Evolutionary conservation across 2,329 filamentous ascomycete genomes (phyloP), one percentile per base, ranked within the genome.

Genomic region (Fusarium tanahbumbuense): DNA sequence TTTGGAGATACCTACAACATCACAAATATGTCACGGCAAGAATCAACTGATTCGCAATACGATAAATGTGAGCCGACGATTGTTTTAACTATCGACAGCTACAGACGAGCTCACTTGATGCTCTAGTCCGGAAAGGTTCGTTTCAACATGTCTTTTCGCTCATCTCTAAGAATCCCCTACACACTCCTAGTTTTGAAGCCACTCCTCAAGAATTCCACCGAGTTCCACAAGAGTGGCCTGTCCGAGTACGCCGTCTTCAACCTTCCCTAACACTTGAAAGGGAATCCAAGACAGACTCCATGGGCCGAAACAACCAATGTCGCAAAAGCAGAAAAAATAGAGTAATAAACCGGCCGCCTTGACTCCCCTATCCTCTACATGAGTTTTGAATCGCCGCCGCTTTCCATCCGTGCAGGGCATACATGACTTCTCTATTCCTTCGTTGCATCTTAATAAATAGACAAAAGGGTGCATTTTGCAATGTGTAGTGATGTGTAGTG

Each of bases 401-500:
- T 75, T 73, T 73, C 73, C 71, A 77, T 76, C 70, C 72, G 67
- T 72, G 74, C 74, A 76, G 76, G 76, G 78, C 79, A 76, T 81
- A 81, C 78, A 81, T 81, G 79, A 80, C 72, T 78, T 79, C 79
- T 81, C 79, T 81, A 81, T 81, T 79, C 77, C 80, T 71, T 79
- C 78, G 58, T 76, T 73, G 75, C 72, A 69, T 75, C 66, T 75
- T 67, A 71, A 60, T 64, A 76, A 68, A 73, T 37, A 64, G 67
- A 73, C 68, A 70, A 71, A 73, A 57, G 63, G 71, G 70, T 73
- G 74, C 70, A 68, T 68, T 73, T 73, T 69, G 69, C 62, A 64
- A 59, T 60, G 68, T 71, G 67, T 73, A 67, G 67, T 73, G 64
- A 46, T 49, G 66, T 56, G 56, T 57, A 47, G 60, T 60, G 61